A percentile compares a stretch with the other conserved stretches of the same genome.
phyloP scores from a whole-genome alignment of 2,329 filamentous ascomycete genomes.

The Fusarium oxysporum region DNA sequence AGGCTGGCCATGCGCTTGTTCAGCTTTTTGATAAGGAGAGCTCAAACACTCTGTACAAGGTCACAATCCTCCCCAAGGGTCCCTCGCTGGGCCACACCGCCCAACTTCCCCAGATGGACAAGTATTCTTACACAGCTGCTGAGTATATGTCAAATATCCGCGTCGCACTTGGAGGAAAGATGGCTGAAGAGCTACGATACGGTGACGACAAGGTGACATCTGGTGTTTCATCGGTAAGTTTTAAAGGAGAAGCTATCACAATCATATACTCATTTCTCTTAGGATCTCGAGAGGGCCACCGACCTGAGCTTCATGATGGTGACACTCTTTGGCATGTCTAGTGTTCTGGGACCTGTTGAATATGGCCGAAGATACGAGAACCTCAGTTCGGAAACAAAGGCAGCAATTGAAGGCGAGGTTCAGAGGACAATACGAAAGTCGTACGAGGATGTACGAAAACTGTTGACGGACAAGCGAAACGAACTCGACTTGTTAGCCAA shows the following conservation, averaged over 20 bases:
- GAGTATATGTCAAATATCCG: conserved; percentile 87
- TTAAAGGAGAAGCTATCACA: neutral
- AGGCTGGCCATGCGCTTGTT: conserved; percentile 94
- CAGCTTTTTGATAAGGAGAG: conserved; percentile 81
- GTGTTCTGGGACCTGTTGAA: conserved; percentile 88
- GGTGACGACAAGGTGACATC: conserved; percentile 92
- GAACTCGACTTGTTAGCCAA: conserved; percentile 90
- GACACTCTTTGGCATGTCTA: conserved; percentile 89
- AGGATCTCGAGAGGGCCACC: conserved; percentile 89
- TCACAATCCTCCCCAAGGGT: conserved; percentile 94
- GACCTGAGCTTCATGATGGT: conserved; percentile 88
- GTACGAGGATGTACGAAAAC: conserved; percentile 75
- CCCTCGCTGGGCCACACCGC: conserved; percentile 88
- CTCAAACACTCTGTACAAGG: conserved; percentile 89
- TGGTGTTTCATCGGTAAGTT: conserved; percentile 80
- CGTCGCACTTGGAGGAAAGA: conserved; percentile 85
- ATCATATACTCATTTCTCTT: conserved; percentile 43
- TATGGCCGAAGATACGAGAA: conserved; percentile 82
- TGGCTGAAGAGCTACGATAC: conserved; percentile 91
- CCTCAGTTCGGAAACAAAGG: conserved; percentile 87
- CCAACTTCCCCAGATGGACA: conserved; percentile 90
- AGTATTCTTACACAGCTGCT: conserved; percentile 86
- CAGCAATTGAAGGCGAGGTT: conserved; percentile 89
- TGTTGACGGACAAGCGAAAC: conserved; percentile 80
- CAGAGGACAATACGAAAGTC: conserved; percentile 86